These are phyloP conservation scores for Rhodotorula sp. DNA, from an alignment of 1,284 basidiomycete species.

Conservation along the genomic window DNA sequence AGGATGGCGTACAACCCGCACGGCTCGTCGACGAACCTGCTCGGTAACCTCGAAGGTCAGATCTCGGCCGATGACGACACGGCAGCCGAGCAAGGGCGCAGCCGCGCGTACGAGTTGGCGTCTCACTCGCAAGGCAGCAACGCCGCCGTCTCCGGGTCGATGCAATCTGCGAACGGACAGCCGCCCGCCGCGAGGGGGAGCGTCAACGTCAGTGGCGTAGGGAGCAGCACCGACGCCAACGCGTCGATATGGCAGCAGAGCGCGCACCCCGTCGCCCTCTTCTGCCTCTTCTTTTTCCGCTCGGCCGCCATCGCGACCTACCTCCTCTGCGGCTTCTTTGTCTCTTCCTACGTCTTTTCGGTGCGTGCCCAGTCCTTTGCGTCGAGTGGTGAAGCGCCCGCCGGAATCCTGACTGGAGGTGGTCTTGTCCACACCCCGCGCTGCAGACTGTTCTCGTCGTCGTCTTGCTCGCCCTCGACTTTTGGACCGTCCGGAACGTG, in stretches of 20 bases:
- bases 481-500: slow-evolving; percentile 96
- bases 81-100: slow-evolving; percentile 12
- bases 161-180: background rate
- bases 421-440: background rate
- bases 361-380: slow-evolving; percentile 55
- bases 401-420: too few relatives aligned
- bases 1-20: slow-evolving; percentile 36
- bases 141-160: background rate
- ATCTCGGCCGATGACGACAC: slow-evolving; percentile 36
- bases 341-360: slow-evolving; percentile 82
- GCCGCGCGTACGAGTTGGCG: background rate
- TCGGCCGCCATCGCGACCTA: slow-evolving; percentile 80
- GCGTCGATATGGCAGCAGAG: slow-evolving; percentile 27
- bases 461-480: slow-evolving; percentile 87
- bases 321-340: slow-evolving; percentile 78
- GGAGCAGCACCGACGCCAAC: slow-evolving; percentile 5
- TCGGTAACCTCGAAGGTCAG: slow-evolving; percentile 20
- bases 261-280: slow-evolving; percentile 73
- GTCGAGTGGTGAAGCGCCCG: background rate
- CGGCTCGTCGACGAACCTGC: slow-evolving; percentile 24
- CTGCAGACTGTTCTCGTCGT: slow-evolving; percentile 83
- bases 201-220: slow-evolving; percentile 9
- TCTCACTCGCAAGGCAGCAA: background rate
- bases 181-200: slow-evolving; percentile 8
- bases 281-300: slow-evolving; percentile 82